Evolutionary conservation across 352 stramenopile species (phyloP), one percentile per base, ranked within the genome.

Genomic region (Globisporangium solare): DNA sequence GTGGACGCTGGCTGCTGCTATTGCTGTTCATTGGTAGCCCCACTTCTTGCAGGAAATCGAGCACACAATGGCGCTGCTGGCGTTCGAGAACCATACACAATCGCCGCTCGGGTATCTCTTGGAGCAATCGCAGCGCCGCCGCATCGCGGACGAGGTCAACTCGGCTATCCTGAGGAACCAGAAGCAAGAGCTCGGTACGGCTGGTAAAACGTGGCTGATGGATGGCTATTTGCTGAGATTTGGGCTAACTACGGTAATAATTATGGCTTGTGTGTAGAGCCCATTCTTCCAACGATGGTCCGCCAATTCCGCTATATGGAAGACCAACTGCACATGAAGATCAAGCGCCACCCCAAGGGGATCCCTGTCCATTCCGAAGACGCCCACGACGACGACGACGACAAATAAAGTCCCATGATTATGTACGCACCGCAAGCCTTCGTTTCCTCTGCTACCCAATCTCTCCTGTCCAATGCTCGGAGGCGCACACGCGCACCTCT

Each of bases 271-370:
- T 37, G 47, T 57, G 27, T 24, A 91, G 81, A 91, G 41, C 81
- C 81, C 2, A 82, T 89, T 64, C 59, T 91, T 22, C 79, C 79
- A n/a, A 83, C 76, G 14, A 85, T 89, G 73, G 78, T 89, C 6
- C 72, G 77, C 47, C 81, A 91, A 54, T 88, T 88, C 49, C 78
- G 87, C 46, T 91, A 74, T 41, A 87, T 91, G 78, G 75, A 91
- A 37, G 63, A 86, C n/a, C 74, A 91, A 51, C 68, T 91, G 24
- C 60, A 83, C 49, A 53, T 62, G 21, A 91, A 91, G 57, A 51
- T 88, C 22, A 80, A 79, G 48, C 80, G 74, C 27, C 60, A 53
- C 41, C 71, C 76, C 12, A 67, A 72, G 32, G 78, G 76, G 8
- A 81, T 89, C 56, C 64, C 46, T 47, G 50, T 78, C 55, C 31